These are phyloP conservation scores for Sungouiozyma intestinalis DNA, from an alignment of 805 yeast genomes.

Conservation along the genomic window DNA sequence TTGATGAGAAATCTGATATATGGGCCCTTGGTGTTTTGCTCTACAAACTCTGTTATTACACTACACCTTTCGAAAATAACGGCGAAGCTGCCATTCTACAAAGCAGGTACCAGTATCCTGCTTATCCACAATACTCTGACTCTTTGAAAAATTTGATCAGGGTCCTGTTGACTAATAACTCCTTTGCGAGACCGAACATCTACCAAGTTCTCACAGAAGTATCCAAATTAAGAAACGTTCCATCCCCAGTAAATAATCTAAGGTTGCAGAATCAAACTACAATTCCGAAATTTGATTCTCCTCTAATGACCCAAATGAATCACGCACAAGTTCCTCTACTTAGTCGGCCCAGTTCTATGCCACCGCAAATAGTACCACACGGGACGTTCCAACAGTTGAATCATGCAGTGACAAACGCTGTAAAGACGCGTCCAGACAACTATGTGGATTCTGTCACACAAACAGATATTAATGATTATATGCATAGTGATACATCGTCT, in stretches of 20 bases:
- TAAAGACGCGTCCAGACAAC: constrained; percentile 1
- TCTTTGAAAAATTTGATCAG: constrained; percentile 55
- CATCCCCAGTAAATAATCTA: constrained; percentile 34
- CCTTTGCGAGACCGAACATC: constrained; percentile 63
- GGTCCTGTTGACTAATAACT: constrained; percentile 53
- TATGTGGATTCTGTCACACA: constrained; percentile 15
- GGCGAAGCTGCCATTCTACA: constrained; percentile 57
- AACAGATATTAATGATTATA: constrained; percentile 3
- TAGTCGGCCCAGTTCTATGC: background rate
- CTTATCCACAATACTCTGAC: constrained; percentile 48
- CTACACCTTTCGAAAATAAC: constrained; percentile 66
- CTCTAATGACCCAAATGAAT: background rate
- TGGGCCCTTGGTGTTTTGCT: constrained; percentile 81
- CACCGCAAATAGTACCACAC: background rate
- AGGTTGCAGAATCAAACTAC: constrained; percentile 20
- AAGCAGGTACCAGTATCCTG: constrained; percentile 43
- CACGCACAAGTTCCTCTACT: background rate
- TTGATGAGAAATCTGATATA: constrained; percentile 73
- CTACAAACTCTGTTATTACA: constrained; percentile 69
- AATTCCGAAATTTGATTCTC: background rate
- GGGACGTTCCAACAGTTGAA: background rate
- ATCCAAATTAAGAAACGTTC: constrained; percentile 47
- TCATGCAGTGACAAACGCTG: constrained; percentile 3
- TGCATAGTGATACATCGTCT: background rate
- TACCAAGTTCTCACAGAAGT: constrained; percentile 64